Evolutionary conservation across 495 filamentous ascomycete genomes (phyloP).

Genomic region (Xylaria sp.): DNA sequence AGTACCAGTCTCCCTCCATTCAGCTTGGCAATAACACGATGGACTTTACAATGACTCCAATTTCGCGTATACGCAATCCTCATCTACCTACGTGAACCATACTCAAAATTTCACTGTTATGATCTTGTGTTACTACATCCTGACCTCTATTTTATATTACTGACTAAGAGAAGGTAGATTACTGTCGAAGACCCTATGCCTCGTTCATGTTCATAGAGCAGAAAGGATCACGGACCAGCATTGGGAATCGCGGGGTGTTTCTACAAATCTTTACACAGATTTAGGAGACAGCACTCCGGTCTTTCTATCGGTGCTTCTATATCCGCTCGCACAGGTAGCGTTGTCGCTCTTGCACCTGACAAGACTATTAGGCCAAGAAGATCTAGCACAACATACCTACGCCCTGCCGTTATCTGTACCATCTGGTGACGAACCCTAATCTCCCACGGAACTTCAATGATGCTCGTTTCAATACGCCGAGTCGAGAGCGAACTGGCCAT

Average conservation of each 20-base stretch:
- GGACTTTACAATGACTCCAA: neutral
- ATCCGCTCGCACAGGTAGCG: neutral
- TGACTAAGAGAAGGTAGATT: neutral
- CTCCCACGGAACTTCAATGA: constrained; percentile 55
- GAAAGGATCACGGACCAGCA: neutral
- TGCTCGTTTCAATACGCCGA: constrained; percentile 60
- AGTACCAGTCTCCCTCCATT: neutral
- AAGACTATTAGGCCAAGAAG: neutral
- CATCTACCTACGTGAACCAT: neutral
- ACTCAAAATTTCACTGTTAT: too few relatives aligned
- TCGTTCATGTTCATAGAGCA: neutral
- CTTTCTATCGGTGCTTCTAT: neutral
- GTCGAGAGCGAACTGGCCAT: constrained; percentile 58
- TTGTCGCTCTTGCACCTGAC: neutral
- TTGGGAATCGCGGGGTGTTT: neutral
- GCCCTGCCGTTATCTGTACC: constrained; percentile 56
- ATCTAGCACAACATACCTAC: constrained; percentile 53
- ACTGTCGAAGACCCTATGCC: neutral
- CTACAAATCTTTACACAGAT: neutral
- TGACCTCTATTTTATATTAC: neutral
- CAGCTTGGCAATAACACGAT: neutral
- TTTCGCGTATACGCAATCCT: neutral
- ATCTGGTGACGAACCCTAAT: constrained; percentile 62
- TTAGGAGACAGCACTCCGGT: neutral
- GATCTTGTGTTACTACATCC: neutral